A percentile compares a stretch with the other conserved stretches of the same genome.
Conservation (phyloP, 768 basidiomycete species). For the Dentipellis sp. region DNA sequence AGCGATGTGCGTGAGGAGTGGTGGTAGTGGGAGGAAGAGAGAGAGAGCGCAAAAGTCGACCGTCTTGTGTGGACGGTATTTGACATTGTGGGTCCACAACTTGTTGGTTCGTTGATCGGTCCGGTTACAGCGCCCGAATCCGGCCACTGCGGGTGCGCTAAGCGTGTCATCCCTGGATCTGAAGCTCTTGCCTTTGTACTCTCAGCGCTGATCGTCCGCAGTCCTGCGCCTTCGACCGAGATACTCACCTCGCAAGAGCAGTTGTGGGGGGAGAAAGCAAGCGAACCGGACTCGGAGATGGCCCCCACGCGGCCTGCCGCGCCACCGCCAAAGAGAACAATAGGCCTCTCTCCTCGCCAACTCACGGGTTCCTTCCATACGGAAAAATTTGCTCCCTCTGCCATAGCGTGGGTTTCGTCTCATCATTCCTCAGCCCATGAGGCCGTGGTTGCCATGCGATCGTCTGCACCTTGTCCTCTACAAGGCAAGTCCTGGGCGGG, state of each 20-base stretch:
- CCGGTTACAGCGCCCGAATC: not conserved
- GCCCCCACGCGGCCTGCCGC: not conserved
- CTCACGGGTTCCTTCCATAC: not conserved
- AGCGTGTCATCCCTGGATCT: not conserved
- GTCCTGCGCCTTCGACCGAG: not conserved
- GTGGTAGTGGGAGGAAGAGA: too few species aligned
- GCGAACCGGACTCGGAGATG: not conserved
- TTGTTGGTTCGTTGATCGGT: constrained; percentile 1
- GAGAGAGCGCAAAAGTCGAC: not conserved
- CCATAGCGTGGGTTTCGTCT: too few species aligned
- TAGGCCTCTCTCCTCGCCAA: not conserved
- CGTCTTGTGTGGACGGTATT: constrained; percentile 1
- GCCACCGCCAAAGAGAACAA: not conserved
- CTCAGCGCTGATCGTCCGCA: not conserved
- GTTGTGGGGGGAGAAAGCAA: not conserved
- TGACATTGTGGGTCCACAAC: constrained; percentile 5
- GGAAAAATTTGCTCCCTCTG: not conserved
- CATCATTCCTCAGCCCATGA: not conserved
- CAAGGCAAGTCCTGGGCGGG: not conserved
- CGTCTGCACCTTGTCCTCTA: not conserved
- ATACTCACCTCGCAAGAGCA: not conserved
- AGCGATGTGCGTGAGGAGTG: too few species aligned
- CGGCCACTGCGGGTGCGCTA: not conserved
- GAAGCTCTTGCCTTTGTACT: not conserved
- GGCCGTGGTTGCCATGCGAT: not conserved